These are phyloP conservation scores for Mortierella alpina DNA, from an alignment of 192 early-diverging fungal genomes.

Conservation along the genomic window DNA sequence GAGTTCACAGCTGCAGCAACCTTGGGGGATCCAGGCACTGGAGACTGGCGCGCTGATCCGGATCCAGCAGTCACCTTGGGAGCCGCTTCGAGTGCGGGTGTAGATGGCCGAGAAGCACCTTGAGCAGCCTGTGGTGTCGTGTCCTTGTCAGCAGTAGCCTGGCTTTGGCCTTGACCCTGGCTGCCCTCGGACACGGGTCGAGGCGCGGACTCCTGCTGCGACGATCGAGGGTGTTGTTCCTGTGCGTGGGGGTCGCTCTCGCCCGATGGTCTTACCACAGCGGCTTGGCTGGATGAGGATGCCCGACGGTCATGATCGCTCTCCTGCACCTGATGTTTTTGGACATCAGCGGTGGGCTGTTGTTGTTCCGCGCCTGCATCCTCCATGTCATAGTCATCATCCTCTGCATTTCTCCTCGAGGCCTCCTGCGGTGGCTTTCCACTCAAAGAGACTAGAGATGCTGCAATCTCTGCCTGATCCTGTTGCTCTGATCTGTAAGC, in stretches of 20 bases:
- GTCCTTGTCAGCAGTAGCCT: not conserved
- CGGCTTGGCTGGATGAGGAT: not conserved
- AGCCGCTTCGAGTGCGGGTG: not conserved
- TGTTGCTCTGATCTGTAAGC: slow-evolving; percentile 23
- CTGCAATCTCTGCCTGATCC: slow-evolving; percentile 50
- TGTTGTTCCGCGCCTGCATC: slow-evolving; percentile 2
- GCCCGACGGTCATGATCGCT: not conserved
- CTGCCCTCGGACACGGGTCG: not conserved
- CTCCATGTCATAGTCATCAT: slow-evolving; percentile 55
- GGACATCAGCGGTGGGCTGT: not conserved
- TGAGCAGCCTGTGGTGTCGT: not conserved
- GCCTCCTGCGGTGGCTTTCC: slow-evolving; percentile 16
- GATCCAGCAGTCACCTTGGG: not conserved
- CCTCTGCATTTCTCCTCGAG: slow-evolving; percentile 8
- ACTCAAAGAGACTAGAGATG: slow-evolving; percentile 46
- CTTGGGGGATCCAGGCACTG: not conserved
- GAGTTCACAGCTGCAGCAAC: not conserved
- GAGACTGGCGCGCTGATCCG: not conserved
- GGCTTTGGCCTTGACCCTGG: not conserved
- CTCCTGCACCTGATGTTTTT: not conserved
- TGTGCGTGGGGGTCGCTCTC: too few species aligned
- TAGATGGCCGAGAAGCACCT: not conserved
- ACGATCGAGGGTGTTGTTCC: too few species aligned
- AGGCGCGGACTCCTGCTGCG: not conserved
- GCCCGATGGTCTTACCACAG: too few species aligned